Evolutionary conservation across 1,284 basidiomycete genomes (phyloP), one percentile per base, ranked within the genome.

Genomic region (Termitomyces sp.): DNA sequence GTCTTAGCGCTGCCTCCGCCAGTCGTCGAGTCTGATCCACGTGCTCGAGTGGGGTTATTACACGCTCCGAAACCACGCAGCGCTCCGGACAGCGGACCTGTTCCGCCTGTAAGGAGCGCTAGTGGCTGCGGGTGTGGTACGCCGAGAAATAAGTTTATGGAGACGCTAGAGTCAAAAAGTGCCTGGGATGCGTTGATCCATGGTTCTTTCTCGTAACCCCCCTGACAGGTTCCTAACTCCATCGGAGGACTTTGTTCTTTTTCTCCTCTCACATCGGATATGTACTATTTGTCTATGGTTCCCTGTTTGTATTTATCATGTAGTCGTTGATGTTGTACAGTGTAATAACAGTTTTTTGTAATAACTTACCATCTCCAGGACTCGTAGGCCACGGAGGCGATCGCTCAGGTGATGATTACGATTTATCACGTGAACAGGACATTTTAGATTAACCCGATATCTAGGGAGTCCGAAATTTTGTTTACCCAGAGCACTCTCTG

Each of bases 141-240:
- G 2, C 73, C 73, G 19, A 68, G 67, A 46, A 70, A 71, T 52
- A 75, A 70, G 58, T 79, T 77, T 53, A 60, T 80, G 56, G 67
- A 75, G 65, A 75, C 76, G 26, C 61, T 80, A 50, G 72, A 77
- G 59, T 68, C 70, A 24, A 77, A 79, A 65, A 75, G 76, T 49
- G 76, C 77, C 10, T 80, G 77, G 77, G 78, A 80, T 55, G 77
- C 77, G 2, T 63, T 80, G 50, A 77, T 80, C 34, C 78, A 87
- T 78, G 85, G 86, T 73, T 74, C 73, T 34, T 76, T 77, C 58
- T 72, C 75, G 17, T 75, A 58, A 24, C 51, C 39, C 39, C 46
- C 26, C 43, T 33, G 31, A 17, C 33, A 17, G 19, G 51, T 42
- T 41, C 9, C 26, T 5, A 21, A 17, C 6, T 44, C 40, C 19